Conservation (phyloP, 2,329 filamentous ascomycete genomes). For the Beauveria medogensis region DNA sequence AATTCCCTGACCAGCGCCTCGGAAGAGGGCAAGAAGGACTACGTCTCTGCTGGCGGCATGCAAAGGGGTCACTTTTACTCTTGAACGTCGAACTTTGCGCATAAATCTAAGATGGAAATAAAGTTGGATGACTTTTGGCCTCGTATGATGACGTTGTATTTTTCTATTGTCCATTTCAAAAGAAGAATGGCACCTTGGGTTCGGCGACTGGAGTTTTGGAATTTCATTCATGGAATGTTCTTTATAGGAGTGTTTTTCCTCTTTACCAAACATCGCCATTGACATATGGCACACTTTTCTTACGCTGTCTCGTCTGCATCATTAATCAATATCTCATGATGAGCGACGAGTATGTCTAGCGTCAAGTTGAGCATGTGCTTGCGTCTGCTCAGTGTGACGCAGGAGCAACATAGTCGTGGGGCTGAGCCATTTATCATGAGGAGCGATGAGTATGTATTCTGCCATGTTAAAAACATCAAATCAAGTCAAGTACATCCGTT, state of each 20-base stretch:
- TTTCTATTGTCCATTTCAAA: neutral
- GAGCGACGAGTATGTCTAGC: neutral
- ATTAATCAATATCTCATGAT: neutral
- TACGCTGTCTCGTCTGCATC: neutral
- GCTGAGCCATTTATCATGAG: conserved; percentile 4
- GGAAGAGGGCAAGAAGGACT: conserved; percentile 41
- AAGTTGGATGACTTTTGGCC: neutral
- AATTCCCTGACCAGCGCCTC: conserved; percentile 42
- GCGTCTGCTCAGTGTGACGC: conserved; percentile 9
- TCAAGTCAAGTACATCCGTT: neutral
- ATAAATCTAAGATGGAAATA: neutral
- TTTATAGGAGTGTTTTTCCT: neutral
- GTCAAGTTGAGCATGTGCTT: conserved; percentile 8
- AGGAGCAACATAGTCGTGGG: conserved; percentile 17
- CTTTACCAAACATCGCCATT: neutral
- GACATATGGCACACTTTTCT: neutral
- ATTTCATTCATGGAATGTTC: neutral
- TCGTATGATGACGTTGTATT: neutral
- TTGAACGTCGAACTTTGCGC: conserved; percentile 18
- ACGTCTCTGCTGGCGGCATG: conserved; percentile 46
- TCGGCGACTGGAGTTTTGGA: conserved; percentile 9
- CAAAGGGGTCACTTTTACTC: conserved; percentile 53
- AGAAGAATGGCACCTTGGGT: neutral
- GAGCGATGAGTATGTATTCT: neutral
- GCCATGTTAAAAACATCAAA: neutral